These are phyloP conservation scores for Penicillium expansum DNA, from an alignment of 2,329 filamentous ascomycete species.

Conservation along the genomic window DNA sequence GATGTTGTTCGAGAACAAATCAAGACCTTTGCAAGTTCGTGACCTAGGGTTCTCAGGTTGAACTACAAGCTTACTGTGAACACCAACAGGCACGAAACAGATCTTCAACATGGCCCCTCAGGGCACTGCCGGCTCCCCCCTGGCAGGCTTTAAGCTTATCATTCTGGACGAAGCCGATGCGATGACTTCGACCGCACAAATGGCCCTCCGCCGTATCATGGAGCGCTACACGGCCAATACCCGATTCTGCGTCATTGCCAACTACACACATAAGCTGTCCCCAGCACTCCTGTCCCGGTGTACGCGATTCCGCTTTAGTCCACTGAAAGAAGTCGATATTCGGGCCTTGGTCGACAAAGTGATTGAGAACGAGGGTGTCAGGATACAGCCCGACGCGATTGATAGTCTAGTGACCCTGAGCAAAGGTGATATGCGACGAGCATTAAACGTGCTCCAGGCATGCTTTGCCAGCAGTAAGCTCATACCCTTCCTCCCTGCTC, in stretches of 20 bases:
- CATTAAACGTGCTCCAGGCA: constrained; percentile 91
- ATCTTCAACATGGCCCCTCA: constrained; percentile 72
- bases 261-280: constrained; percentile 97
- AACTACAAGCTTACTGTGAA: constrained; percentile 1
- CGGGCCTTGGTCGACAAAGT: constrained; percentile 82
- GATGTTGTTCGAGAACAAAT: constrained; percentile 98
- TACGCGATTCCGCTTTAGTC: constrained; percentile 92
- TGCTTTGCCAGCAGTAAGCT: constrained; percentile 85
- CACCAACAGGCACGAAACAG: constrained; percentile 68
- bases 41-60: background rate
- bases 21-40: constrained; percentile 87
- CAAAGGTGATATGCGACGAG: constrained; percentile 93
- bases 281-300: constrained; percentile 89
- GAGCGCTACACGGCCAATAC: constrained; percentile 99
- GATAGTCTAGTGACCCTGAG: constrained; percentile 82
- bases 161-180: constrained; percentile 98
- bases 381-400: constrained; percentile 75
- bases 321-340: constrained; percentile 85
- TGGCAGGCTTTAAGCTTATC: constrained; percentile 89
- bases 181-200: constrained; percentile 98
- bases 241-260: constrained; percentile 96
- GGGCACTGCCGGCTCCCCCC: constrained; percentile 44
- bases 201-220: constrained; percentile 96
- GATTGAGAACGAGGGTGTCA: constrained; percentile 79
- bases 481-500: background rate